Percentiles rank a stretch among this genome's conserved stretches.
Evolutionary conservation across 2,329 filamentous ascomycete genomes (phyloP).

Genomic region (Aspergillus sp.): DNA sequence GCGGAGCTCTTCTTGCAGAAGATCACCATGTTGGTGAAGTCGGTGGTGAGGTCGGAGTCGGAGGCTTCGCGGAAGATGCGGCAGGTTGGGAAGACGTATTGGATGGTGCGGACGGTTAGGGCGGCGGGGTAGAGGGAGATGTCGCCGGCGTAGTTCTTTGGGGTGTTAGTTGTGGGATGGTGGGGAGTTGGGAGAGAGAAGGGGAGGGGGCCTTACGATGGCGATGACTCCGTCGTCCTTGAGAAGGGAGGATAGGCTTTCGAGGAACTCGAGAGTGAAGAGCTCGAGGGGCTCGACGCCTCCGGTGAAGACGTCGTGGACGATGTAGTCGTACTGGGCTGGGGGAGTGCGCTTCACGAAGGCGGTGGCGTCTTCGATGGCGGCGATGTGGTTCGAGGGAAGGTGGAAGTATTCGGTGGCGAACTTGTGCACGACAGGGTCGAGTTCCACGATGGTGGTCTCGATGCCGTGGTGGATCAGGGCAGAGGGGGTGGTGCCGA

Average conservation of each 20-base stretch:
- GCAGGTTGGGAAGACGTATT: conserved; percentile 80
- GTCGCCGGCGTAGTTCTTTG: conserved; percentile 91
- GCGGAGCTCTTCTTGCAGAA: conserved; percentile 74
- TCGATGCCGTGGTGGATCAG: conserved; percentile 84
- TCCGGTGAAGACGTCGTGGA: conserved; percentile 97
- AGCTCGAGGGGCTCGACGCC: conserved; percentile 86
- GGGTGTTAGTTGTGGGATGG: neutral
- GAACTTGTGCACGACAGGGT: conserved; percentile 83
- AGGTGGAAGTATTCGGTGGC: conserved; percentile 81
- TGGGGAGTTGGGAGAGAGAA: neutral
- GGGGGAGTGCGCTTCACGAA: conserved; percentile 58
- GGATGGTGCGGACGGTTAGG: conserved; percentile 80
- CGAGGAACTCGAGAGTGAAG: conserved; percentile 84
- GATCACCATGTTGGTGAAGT: conserved; percentile 95
- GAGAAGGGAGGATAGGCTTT: conserved; percentile 69
- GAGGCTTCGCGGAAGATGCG: conserved; percentile 83
- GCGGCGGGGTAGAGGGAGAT: conserved; percentile 73
- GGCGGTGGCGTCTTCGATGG: conserved; percentile 78
- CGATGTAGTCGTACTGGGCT: conserved; percentile 78
- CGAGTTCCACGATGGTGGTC: conserved; percentile 93
- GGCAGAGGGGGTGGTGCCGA: conserved; percentile 87
- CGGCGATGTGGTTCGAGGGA: conserved; percentile 72
- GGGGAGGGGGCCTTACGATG: conserved; percentile 62
- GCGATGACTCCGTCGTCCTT: conserved; percentile 80
- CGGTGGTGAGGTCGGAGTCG: conserved; percentile 55